Base-by-base conservation (phyloP, 2,329 filamentous ascomycete genomes). In the Alternaria ethzedia region DNA sequence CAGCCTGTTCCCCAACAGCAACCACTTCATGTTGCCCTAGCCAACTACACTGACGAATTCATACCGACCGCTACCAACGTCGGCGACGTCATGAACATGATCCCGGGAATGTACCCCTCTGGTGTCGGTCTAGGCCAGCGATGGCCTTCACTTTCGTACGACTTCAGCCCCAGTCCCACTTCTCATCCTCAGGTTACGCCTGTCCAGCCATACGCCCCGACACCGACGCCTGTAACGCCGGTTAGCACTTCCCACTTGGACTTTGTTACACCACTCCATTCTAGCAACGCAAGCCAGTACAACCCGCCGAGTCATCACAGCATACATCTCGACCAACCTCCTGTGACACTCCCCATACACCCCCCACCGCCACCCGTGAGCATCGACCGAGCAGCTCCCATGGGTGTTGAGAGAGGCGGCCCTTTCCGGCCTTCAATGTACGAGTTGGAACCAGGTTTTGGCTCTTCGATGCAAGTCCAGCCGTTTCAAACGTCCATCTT, bases 401-500 rank as follows among this genome's bases (percentile, higher is more conserved):
- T 78, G 21, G 61, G 69, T 4, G 70, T 76, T 26, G 78, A 77
- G 67, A 75, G 73, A 65, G 78, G 71, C 23, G 80, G 79, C 13
- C 81, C 81, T 10, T 85, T 85, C 69, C 74, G 83, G 57, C 81
- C 81, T 1, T 85, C 83, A 5, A 75, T 77, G 57, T 85, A 81
- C 67, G 81, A 84, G 67, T 69, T 83, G 23, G 80, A 84, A 61
- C 76, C 79, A 6, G 80, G 80, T 30, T 81, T 82, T 65, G 74
- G 77, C 25, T 74, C 79, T 46, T 67, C 64, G 23, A 77, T 76
- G 36, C 77, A 80, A 21, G 74, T 76, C 23, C 79, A 80, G 64
- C 81, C 82, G 20, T 83, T 83, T 61, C 82, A 84, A 67, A 85
- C 84, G 20, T 79, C 82, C 4, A 84, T 84, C 63, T 85, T 85